Conservation (phyloP, 164 flowering plant species). For the Amborella trichopoda region DNA sequence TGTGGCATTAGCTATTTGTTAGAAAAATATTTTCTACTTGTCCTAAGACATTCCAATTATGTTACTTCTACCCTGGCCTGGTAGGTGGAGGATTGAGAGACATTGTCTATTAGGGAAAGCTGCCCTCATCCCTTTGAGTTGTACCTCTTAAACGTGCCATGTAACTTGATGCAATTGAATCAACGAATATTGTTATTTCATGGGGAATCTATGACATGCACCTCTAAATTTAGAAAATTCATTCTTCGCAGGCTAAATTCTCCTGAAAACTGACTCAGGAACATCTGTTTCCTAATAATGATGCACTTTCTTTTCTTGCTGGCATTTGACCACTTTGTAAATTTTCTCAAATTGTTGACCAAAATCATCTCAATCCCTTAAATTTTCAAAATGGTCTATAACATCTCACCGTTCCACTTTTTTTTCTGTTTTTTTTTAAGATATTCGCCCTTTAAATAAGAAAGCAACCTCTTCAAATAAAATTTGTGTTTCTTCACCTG, state of each 20-base stretch:
- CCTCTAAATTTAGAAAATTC: background rate
- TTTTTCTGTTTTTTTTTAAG: too few relatives aligned
- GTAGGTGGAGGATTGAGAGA: too few relatives aligned
- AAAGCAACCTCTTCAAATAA: too few relatives aligned
- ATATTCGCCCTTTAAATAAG: too few relatives aligned
- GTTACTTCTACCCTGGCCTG: too few relatives aligned
- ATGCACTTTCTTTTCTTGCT: background rate
- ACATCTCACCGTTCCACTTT: background rate
- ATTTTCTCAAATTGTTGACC: background rate
- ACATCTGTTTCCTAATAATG: background rate
- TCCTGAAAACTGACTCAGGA: background rate
- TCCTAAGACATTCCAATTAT: too few relatives aligned
- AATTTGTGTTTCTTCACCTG: too few relatives aligned
- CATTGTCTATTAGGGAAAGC: too few relatives aligned
- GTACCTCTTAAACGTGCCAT: background rate
- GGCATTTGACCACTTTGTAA: background rate
- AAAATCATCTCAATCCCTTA: background rate
- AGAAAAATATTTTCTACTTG: too few relatives aligned
- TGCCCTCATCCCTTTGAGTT: too few relatives aligned
- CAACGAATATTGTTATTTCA: background rate
- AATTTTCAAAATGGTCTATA: background rate
- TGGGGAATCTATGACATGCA: background rate
- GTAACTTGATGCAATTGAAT: background rate
- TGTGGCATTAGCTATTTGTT: too few relatives aligned
- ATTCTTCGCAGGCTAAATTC: background rate